phyloP scores from a whole-genome alignment of 176 grass and related monocot genomes.

The Microstegium vimineum region DNA sequence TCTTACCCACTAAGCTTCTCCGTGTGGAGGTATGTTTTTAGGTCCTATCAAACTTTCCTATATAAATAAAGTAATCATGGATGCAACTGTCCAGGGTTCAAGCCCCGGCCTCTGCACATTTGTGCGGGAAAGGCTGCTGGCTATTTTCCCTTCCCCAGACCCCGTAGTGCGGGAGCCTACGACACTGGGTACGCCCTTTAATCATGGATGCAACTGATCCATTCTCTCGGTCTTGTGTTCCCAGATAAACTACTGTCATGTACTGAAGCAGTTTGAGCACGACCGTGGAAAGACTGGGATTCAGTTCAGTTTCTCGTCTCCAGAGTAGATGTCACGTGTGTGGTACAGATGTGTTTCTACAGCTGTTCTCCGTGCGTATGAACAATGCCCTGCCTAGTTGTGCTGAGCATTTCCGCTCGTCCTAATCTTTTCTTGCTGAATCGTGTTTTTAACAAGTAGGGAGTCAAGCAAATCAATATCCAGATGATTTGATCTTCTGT shows the following conservation, averaged over 20 bases:
- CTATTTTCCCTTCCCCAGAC: no score
- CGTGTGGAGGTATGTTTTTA: constrained; percentile 53
- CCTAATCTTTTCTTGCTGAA: neutral
- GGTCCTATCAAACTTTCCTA: neutral
- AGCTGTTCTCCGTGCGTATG: neutral
- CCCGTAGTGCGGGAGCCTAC: no score
- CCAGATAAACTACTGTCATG: constrained; percentile 69
- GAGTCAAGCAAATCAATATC: neutral
- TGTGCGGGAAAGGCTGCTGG: no score
- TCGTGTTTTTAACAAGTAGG: constrained; percentile 2
- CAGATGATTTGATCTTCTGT: neutral
- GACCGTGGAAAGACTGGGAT: constrained; percentile 70
- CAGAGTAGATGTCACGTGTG: constrained; percentile 21
- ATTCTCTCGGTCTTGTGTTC: neutral
- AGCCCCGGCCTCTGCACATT: no score
- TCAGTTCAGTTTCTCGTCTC: constrained; percentile 74
- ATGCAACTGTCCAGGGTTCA: no score
- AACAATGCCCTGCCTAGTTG: neutral
- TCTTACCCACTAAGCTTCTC: constrained; percentile 59
- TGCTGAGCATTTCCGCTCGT: neutral
- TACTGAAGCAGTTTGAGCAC: constrained; percentile 71
- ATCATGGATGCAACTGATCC: constrained; percentile 10
- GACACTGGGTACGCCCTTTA: no score
- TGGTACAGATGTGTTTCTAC: neutral
- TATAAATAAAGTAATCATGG: neutral